phyloP scores from a whole-genome alignment of 371 early-diverging fungal species.

The Mucor mucedo region DNA sequence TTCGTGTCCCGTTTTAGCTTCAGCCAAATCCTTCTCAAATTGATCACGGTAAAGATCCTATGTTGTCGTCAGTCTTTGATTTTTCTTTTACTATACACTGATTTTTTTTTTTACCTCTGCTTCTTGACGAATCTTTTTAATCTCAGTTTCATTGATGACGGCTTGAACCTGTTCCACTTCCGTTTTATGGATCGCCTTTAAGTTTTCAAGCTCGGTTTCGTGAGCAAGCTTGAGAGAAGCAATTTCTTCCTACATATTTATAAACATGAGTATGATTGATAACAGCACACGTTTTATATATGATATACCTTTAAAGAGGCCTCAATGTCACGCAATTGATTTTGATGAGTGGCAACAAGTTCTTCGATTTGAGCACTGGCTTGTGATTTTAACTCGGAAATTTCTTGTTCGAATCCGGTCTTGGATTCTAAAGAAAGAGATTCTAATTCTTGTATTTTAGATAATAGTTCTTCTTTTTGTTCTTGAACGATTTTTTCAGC shows the following conservation, averaged over 20 bases:
- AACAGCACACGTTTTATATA: no score
- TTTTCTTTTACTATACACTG: not conserved
- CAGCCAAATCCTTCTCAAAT: conserved; percentile 23
- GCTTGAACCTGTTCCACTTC: conserved; percentile 29
- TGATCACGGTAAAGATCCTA: conserved; percentile 22
- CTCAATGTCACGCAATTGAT: conserved; percentile 16
- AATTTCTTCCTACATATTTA: conserved; percentile 24
- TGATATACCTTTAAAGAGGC: conserved; percentile 15
- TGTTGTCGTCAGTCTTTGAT: not conserved
- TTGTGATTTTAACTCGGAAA: conserved; percentile 16
- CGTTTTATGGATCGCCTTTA: conserved; percentile 16
- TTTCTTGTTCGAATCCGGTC: conserved; percentile 16
- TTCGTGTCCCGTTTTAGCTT: conserved; percentile 16
- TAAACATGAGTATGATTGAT: no score
- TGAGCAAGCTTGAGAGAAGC: conserved; percentile 14
- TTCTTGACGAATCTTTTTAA: conserved; percentile 18
- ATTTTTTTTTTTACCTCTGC: conserved; percentile 22
- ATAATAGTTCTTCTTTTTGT: conserved; percentile 22
- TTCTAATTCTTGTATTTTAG: conserved; percentile 27
- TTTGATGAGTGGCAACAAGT: conserved; percentile 11
- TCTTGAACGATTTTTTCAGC: conserved; percentile 20
- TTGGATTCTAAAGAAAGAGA: conserved; percentile 13
- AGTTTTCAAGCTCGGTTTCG: conserved; percentile 17
- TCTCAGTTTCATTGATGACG: conserved; percentile 26
- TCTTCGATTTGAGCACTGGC: conserved; percentile 22